Evolutionary conservation across 352 stramenopile genomes (phyloP).

Genomic region (Globisporangium emineosum): DNA sequence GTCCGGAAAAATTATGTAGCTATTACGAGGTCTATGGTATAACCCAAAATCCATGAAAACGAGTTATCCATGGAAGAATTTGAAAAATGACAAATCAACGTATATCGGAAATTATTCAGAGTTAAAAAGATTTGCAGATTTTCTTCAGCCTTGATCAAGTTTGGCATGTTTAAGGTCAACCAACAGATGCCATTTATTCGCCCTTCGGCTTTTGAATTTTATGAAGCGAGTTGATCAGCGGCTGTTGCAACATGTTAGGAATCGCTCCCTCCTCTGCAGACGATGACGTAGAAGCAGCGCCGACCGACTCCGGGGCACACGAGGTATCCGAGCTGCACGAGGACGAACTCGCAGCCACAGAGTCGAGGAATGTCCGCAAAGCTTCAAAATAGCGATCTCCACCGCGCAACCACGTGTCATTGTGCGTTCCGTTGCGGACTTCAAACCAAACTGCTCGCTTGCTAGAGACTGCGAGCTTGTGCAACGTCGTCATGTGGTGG

Average conservation of each 20-base stretch:
- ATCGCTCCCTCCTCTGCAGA: slow-evolving; percentile 51
- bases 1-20: too few species aligned
- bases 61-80: too few species aligned
- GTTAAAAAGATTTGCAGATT: too few species aligned
- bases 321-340: slow-evolving; percentile 2
- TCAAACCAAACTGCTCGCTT: slow-evolving; percentile 57
- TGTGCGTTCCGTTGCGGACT: slow-evolving; percentile 91
- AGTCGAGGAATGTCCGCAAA: slow-evolving; percentile 63
- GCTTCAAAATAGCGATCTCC: slow-evolving; percentile 85
- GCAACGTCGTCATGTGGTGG: slow-evolving; percentile 83
- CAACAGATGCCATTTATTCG: slow-evolving; percentile 17
- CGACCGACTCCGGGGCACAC: slow-evolving; percentile 16
- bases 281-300: background rate
- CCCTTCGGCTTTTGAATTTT: slow-evolving; percentile 30
- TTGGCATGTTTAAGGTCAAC: too few species aligned
- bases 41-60: too few species aligned
- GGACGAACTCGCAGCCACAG: slow-evolving; percentile 19
- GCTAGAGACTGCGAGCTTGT: slow-evolving; percentile 57
- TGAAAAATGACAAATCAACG: too few species aligned
- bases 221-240: slow-evolving; percentile 37
- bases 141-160: too few species aligned
- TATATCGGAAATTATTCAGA: too few species aligned
- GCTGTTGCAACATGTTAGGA: slow-evolving; percentile 66
- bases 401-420: slow-evolving; percentile 92
- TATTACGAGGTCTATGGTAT: too few species aligned